Evolutionary conservation across 2,329 filamentous ascomycete genomes (phyloP), one percentile per base, ranked within the genome.

Genomic region (Scedosporium aurantiacum): DNA sequence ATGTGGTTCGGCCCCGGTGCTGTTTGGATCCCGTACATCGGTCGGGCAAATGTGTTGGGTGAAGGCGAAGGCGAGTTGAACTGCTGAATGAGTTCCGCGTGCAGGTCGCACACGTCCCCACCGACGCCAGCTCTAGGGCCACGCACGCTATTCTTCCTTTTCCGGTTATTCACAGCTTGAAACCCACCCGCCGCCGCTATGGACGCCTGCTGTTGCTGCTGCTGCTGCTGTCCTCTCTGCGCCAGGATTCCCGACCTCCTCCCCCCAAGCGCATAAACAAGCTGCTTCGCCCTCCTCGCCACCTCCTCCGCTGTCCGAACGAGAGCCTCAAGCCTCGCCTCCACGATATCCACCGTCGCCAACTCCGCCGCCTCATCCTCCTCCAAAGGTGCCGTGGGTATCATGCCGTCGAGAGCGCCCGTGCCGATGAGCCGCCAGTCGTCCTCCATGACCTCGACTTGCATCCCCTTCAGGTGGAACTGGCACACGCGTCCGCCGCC

Each of bases 301-400:
- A 82, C 85, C 76, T 90, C 87, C 69, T 95, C 91, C 3, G 91
- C 90, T 68, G 87, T 85, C 69, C 90, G 90, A 66, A 89, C 91
- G 52, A 96, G 82, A 65, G 88, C 82, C 43, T 85, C 83, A 41
- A 95, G 76, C 64, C 90, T 88, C 71, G 87, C 85, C 72, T 96
- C 90, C 28, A 96, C 73, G 58, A 95, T 92, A 67, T 94, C 90
- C 67, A 95, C 77, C 0, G 90, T 93, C 12, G 86, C 90, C 43
- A 95, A 74, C 70, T 96, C 91, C 65, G 91, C 90, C 70, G 87
- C 85, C 73, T 96, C 91, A 69, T 96, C 91, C 69, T 95, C 90
- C 63, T 89, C 84, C 57, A 94, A 86, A 0, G 90, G 90, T 65
- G 92, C 85, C 14, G 88, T 86, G 2, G 90, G 87, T 18, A 91